phyloP scores from a whole-genome alignment of 2,329 filamentous ascomycete species.

The Exophiala alcalophila region DNA sequence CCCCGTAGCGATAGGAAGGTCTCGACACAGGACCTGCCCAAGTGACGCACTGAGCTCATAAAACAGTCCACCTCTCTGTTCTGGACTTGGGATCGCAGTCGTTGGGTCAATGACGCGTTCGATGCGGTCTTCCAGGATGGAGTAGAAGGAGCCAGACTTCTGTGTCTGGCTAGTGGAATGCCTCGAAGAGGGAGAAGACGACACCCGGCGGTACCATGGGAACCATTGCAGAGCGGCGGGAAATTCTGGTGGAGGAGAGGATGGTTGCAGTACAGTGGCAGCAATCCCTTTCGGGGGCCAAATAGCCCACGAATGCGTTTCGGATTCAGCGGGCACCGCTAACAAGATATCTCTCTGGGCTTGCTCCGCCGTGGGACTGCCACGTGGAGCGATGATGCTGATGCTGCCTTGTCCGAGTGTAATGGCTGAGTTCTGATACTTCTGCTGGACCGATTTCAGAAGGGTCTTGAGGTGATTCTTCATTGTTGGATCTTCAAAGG shows the following conservation, averaged over 20 bases:
- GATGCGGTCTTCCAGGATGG: slow-evolving; percentile 3
- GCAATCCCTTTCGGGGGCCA: slow-evolving; percentile 2
- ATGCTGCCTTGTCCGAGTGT: slow-evolving; percentile 2
- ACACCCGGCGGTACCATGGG: slow-evolving; percentile 13
- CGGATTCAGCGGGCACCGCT: slow-evolving; percentile 3
- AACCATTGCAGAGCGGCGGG: slow-evolving; percentile 4
- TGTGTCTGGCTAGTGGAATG: not conserved
- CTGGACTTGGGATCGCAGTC: not conserved
- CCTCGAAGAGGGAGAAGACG: not conserved
- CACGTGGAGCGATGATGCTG: slow-evolving; percentile 13
- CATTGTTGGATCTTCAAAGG: slow-evolving; percentile 10
- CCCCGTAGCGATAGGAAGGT: too few species aligned
- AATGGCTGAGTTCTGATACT: slow-evolving; percentile 17
- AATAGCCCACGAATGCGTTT: slow-evolving; percentile 1
- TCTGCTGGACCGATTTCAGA: slow-evolving; percentile 16
- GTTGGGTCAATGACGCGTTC: not conserved
- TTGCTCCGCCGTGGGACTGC: slow-evolving; percentile 12
- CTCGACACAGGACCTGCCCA: slow-evolving; percentile 16
- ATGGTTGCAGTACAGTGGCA: slow-evolving; percentile 7
- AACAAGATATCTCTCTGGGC: slow-evolving; percentile 19
- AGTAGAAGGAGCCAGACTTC: not conserved
- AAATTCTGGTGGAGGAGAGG: slow-evolving; percentile 14
- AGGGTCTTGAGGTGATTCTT: slow-evolving; percentile 8
- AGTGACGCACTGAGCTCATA: slow-evolving; percentile 14
- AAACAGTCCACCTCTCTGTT: slow-evolving; percentile 7